phyloP scores from a whole-genome alignment of 768 basidiomycete species.

The Mrakia blollopis region DNA sequence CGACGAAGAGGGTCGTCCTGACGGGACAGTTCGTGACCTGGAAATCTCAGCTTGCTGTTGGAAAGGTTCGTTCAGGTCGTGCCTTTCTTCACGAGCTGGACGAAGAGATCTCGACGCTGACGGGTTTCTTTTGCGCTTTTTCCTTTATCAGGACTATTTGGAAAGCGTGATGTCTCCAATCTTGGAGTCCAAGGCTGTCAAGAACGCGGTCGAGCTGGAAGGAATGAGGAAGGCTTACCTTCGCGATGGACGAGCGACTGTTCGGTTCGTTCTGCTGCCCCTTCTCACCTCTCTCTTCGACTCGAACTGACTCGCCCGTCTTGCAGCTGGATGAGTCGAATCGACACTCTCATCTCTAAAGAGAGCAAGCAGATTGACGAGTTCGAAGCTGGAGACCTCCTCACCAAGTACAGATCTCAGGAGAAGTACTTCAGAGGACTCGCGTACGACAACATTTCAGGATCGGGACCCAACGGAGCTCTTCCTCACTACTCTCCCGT shows the following conservation, averaged over 20 bases:
- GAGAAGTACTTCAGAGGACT: conserved; percentile 40
- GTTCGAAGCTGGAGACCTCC: conserved; percentile 77
- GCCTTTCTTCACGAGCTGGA: conserved; percentile 50
- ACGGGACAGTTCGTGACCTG: conserved; percentile 38
- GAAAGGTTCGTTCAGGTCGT: conserved; percentile 37
- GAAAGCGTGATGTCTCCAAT: conserved; percentile 60
- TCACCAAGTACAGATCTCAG: conserved; percentile 44
- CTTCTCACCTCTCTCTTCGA: not conserved
- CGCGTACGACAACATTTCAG: conserved; percentile 57
- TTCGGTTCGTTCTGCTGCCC: conserved; percentile 17
- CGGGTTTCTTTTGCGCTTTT: conserved; percentile 20
- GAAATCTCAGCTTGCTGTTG: conserved; percentile 39
- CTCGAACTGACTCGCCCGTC: not conserved
- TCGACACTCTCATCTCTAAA: conserved; percentile 68
- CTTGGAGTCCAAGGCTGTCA: conserved; percentile 74
- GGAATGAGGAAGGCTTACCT: conserved; percentile 79
- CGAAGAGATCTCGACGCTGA: conserved; percentile 76
- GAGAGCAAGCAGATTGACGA: conserved; percentile 76
- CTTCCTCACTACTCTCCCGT: conserved; percentile 86
- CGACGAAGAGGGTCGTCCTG: conserved; percentile 35
- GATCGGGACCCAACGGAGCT: conserved; percentile 84
- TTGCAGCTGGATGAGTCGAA: conserved; percentile 73
- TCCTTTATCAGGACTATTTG: conserved; percentile 33
- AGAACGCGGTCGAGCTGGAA: conserved; percentile 79
- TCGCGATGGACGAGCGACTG: conserved; percentile 74